A percentile compares a stretch with the other conserved stretches of the same genome.
Evolutionary conservation across 2,329 filamentous ascomycete genomes (phyloP).

Genomic region (Aspergillus ochraceus): DNA sequence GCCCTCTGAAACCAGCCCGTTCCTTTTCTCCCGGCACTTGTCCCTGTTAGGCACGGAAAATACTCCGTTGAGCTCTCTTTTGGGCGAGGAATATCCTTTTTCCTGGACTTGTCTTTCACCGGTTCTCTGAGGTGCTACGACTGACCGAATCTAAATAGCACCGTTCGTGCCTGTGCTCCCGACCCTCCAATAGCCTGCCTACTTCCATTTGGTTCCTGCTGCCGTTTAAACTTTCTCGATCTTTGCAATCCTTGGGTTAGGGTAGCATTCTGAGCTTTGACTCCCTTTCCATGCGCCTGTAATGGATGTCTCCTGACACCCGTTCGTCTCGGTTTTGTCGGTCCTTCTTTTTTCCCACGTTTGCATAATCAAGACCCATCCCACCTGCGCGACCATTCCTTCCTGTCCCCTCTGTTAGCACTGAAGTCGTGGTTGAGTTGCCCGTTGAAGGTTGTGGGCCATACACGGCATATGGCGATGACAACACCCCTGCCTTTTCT

Average conservation of each 20-base stretch:
- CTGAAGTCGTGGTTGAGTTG: background rate
- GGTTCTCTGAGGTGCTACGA: background rate
- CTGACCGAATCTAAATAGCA: background rate
- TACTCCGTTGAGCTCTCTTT: slow-evolving; percentile 16
- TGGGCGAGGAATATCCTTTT: background rate
- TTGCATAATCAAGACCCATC: background rate
- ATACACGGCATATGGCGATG: background rate
- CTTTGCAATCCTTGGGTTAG: background rate
- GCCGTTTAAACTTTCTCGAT: background rate
- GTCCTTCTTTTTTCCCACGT: background rate
- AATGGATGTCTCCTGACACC: background rate
- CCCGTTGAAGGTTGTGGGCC: background rate
- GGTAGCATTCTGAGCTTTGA: background rate
- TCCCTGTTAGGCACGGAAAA: slow-evolving; percentile 11
- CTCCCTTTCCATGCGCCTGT: background rate
- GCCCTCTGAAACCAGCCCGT: slow-evolving; percentile 1
- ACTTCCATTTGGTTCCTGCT: background rate
- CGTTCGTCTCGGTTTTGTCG: background rate
- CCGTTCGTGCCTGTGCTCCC: background rate
- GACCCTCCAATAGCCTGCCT: background rate
- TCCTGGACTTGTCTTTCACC: background rate
- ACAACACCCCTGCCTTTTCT: too few species aligned
- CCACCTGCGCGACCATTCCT: too few species aligned
- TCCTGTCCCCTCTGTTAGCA: background rate
- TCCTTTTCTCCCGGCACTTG: slow-evolving; percentile 1